Evolutionary conservation across 441 rosid genomes (phyloP).

Genomic region (Viola pubescens): DNA sequence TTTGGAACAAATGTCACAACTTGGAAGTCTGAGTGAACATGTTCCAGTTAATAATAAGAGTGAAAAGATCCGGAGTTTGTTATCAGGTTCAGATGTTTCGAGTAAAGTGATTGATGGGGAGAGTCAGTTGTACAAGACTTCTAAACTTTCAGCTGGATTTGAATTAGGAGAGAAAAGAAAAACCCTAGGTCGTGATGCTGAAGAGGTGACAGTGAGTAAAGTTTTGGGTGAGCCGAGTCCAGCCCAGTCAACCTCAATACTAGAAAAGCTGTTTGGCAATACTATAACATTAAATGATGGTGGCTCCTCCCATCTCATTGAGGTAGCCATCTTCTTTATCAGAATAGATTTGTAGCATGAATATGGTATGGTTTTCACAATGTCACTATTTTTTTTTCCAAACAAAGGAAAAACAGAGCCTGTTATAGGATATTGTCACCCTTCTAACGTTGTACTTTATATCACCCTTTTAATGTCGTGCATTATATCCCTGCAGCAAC

Average conservation of each 20-base stretch:
- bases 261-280: slow-evolving; percentile 68
- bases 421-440: no score
- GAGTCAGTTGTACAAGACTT: slow-evolving; percentile 26
- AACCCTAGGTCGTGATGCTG: slow-evolving; percentile 35
- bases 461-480: no score
- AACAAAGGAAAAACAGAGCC: no score
- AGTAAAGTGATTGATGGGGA: slow-evolving; percentile 28
- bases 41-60: slow-evolving; percentile 23
- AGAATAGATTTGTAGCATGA: slow-evolving; percentile 1
- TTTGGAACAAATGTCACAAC: slow-evolving; percentile 25
- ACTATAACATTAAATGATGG: slow-evolving; percentile 45
- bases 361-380: not conserved
- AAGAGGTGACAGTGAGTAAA: slow-evolving; percentile 28
- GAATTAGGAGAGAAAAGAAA: slow-evolving; percentile 30
- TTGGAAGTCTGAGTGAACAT: slow-evolving; percentile 25
- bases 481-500: slow-evolving; percentile 34
- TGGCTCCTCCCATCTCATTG: slow-evolving; percentile 35
- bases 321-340: slow-evolving; percentile 39
- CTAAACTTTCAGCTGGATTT: slow-evolving; percentile 34
- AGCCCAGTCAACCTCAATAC: slow-evolving; percentile 48
- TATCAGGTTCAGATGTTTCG: slow-evolving; percentile 37
- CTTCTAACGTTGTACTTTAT: no score
- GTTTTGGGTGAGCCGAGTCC: slow-evolving; percentile 32
- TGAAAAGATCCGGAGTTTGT: slow-evolving; percentile 27
- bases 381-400: no score